Base-by-base conservation (phyloP, 352 stramenopile species). In the Pythium scleroteichum region DNA sequence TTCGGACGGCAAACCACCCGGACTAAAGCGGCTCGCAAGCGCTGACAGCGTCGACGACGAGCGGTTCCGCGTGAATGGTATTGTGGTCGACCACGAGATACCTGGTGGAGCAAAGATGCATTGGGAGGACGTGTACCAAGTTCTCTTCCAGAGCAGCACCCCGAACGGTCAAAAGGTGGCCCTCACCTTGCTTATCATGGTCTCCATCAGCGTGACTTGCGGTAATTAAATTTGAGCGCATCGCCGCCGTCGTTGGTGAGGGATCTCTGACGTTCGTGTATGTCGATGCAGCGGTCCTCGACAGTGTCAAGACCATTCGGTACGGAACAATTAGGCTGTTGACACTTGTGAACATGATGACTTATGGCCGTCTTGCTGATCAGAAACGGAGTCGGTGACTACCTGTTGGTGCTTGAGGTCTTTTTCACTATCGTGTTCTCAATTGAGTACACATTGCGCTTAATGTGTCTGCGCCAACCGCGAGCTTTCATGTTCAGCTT, bases 401-500 rank as follows among this genome's bases (percentile, higher is more conserved):
- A 86, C 33, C 38, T 94, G 51, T 59, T 94, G 16, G 69, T 68
- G 23, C 70, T 90, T 7, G 85, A 94, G 54, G 72, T 90, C 29
- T 81, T 87, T 44, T 94, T 94, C 64, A 92, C 85, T 16, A 46
- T 90, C 50, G 56, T 91, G 12, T 94, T 94, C 54, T 82, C 82
- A 5, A 71, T 92, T 54, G 85, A 94, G 67, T 94, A 92, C 68
- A 62, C 58, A 14, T 63, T 92, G 24, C 82, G 85, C 13, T 60
- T 94, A 17, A 41, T 74, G 3, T 94, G 85, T 50, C 57, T 94
- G 10, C 76, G 77, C 5, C 73, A 79, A 35, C 82, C 85, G 27
- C 54, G 59, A 42, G 76, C 79, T 56, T 94, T 88, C 52, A 69
- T 84, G 47, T 66, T 85, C 23, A 94, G 83, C 44, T 56, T 88